Evolutionary conservation across 495 filamentous ascomycete genomes (phyloP), one percentile per base, ranked within the genome.

Genomic region (Tuber borchii): DNA sequence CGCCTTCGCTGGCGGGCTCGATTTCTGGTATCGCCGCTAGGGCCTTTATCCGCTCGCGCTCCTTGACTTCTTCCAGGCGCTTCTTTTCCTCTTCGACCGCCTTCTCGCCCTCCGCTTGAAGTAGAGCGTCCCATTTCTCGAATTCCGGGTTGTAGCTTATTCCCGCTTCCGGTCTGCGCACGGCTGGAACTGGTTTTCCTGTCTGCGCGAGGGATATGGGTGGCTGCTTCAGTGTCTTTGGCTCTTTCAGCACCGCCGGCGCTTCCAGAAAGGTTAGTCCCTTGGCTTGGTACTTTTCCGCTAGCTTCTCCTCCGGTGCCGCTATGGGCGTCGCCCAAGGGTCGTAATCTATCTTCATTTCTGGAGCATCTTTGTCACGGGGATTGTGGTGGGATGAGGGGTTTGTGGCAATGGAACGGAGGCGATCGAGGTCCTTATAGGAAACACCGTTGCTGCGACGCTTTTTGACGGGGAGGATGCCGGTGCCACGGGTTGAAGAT

Each of bases 81-180:
- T 92, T 90, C 84, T 89, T 88, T 84, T 98, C 96, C 4, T 90
- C 88, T 74, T 90, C 90, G 2, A 97, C 88, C 44, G 90, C 95
- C 84, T 91, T 91, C 72, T 89, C 86, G 42, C 93, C 92, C 82
- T 93, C 92, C 43, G 88, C 87, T 31, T 88, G 87, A 61, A 97
- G 85, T 8, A 95, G 88, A 17, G 87, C 86, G 73, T 92, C 90
- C 88, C 95, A 99, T 71, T 97, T 93, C 75, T 89, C 87, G 75
- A 95, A 95, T 12, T 87, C 86, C 0, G 95, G 95, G 80, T 99
- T 99, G 84, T 99, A 99, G 82, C 93, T 96, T 82, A 89, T 91
- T 65, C 93, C 94, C 2, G 90, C 93, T 26, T 89, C 88, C 4
- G 95, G 95, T 75, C 88, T 90, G 75, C 87, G 86, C 9, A 98